Evolutionary conservation across 2,329 filamentous ascomycete species (phyloP).

Genomic region (Phaeoacremonium minimum): DNA sequence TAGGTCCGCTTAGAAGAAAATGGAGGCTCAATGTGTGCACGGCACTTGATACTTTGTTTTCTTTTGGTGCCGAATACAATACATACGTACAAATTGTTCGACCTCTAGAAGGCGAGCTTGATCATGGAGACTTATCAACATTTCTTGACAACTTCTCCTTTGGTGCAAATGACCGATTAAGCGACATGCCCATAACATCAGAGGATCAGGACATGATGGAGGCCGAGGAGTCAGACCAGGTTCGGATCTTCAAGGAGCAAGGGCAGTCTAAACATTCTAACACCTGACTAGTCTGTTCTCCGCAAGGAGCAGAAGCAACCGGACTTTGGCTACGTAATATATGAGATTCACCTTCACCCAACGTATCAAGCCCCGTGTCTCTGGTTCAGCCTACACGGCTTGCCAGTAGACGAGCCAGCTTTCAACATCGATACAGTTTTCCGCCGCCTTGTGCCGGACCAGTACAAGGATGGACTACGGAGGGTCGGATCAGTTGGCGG

Average conservation of each 20-base stretch:
- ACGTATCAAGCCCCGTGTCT: conserved; percentile 72
- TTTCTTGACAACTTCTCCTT: conserved; percentile 43
- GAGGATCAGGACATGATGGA: conserved; percentile 44
- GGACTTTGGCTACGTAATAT: conserved; percentile 50
- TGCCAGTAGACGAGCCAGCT: conserved; percentile 49
- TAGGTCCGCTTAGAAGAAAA: conserved; percentile 47
- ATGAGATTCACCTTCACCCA: conserved; percentile 71
- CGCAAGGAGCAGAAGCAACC: conserved; percentile 20
- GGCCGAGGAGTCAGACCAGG: conserved; percentile 47
- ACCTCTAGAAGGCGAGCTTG: conserved; percentile 39
- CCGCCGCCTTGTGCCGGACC: conserved; percentile 62
- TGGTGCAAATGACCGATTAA: too few relatives aligned
- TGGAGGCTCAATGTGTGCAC: conserved; percentile 53
- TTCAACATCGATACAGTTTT: conserved; percentile 68
- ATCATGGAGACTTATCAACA: conserved; percentile 40
- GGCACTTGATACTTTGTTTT: conserved; percentile 41
- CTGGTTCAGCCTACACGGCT: conserved; percentile 65
- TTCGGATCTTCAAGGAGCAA: too few relatives aligned
- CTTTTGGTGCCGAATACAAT: conserved; percentile 34
- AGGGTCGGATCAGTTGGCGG: conserved; percentile 62
- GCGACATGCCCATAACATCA: too few relatives aligned
- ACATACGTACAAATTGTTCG: conserved; percentile 55
- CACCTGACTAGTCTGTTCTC: conserved; percentile 17
- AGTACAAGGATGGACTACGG: conserved; percentile 58
- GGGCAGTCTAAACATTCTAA: not conserved